phyloP scores from a whole-genome alignment of 2,329 filamentous ascomycete species.

The Penicillium aurantiogriseum region DNA sequence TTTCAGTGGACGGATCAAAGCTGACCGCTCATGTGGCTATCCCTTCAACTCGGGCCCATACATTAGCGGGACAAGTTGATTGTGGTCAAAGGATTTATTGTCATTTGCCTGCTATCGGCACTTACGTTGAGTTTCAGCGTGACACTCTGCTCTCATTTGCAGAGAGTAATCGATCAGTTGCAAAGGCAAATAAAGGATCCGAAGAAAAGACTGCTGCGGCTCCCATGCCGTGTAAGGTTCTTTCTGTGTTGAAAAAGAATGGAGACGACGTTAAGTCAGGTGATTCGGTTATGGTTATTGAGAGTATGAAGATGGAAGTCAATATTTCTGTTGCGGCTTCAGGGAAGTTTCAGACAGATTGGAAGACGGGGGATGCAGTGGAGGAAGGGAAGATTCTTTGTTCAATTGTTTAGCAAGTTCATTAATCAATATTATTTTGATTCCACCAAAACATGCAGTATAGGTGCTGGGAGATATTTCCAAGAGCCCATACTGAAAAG shows the following conservation, averaged over 20 bases:
- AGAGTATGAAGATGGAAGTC: constrained; percentile 49
- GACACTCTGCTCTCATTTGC: constrained; percentile 31
- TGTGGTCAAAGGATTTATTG: constrained; percentile 22
- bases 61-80: constrained; percentile 9
- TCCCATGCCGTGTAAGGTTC: constrained; percentile 40
- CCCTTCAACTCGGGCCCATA: constrained; percentile 6
- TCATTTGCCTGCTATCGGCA: constrained; percentile 32
- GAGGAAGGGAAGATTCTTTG: constrained; percentile 35
- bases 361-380: constrained; percentile 34
- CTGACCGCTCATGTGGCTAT: constrained; percentile 22
- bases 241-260: constrained; percentile 32
- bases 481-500: no score
- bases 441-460: no score
- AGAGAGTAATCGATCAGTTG: constrained; percentile 22
- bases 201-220: constrained; percentile 23
- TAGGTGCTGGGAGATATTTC: no score
- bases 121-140: constrained; percentile 27
- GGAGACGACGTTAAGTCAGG: constrained; percentile 33
- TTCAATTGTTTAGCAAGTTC: constrained; percentile 10
- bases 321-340: constrained; percentile 28
- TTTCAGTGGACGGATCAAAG: constrained; percentile 24
- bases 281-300: constrained; percentile 35
- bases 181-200: constrained; percentile 7
- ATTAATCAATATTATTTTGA: no score
- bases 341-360: constrained; percentile 29